Conservation (phyloP, 805 yeast genomes). For the Candida endomychidarum region DNA sequence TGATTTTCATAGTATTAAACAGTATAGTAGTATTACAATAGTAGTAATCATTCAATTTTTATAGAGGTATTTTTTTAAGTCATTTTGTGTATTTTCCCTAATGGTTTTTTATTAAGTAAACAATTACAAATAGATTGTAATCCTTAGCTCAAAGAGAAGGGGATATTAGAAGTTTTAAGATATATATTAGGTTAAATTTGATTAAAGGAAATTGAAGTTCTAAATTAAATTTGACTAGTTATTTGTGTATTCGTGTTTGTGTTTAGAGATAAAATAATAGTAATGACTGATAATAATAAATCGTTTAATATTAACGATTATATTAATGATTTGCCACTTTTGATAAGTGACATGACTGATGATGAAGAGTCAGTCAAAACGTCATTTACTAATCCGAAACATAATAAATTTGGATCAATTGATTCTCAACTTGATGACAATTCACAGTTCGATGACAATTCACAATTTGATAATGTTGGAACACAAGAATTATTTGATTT, state of each 20-base stretch:
- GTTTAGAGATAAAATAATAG: background rate
- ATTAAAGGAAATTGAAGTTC: slow-evolving; percentile 4
- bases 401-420: too few species aligned
- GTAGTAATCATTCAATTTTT: background rate
- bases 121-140: background rate
- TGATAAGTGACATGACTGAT: slow-evolving; percentile 15
- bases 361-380: slow-evolving; percentile 5
- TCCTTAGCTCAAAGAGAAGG: slow-evolving; percentile 4
- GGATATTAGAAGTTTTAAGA: slow-evolving; percentile 1
- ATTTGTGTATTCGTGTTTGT: slow-evolving; percentile 5
- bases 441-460: background rate
- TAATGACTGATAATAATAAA: background rate
- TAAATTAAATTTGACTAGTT: slow-evolving; percentile 2
- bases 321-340: slow-evolving; percentile 16
- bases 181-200: background rate
- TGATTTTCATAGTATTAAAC: background rate
- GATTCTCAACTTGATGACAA: too few species aligned
- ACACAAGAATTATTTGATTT: too few species aligned
- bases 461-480: too few species aligned
- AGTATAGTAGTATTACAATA: background rate
- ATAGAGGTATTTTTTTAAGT: background rate
- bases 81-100: background rate
- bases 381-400: too few species aligned
- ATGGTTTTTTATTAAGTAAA: slow-evolving; percentile 2
- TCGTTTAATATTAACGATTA: slow-evolving; percentile 18